Evolutionary conservation across 2,329 filamentous ascomycete genomes (phyloP), one percentile per base, ranked within the genome.

Genomic region (Neofusicoccum umdonicola): DNA sequence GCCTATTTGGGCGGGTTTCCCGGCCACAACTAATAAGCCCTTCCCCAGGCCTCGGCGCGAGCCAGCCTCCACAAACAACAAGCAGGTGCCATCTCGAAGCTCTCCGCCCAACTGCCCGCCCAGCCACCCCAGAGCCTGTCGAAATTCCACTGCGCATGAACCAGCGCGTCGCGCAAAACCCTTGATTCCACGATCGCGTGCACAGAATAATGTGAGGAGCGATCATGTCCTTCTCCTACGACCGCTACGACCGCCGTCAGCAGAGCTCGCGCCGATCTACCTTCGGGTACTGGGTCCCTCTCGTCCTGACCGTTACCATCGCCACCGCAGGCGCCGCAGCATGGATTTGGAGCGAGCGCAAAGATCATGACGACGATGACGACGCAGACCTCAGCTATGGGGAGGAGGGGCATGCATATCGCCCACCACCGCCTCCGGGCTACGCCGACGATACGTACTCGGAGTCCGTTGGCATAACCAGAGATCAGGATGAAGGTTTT

Each of bases 311-410:
- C 57, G 88, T 96, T 65, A 93, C 92, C 52, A 87, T 96, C 70
- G 94, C 94, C 66, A 92, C 93, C 22, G 88, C 91, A 63, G 93
- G 93, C 39, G 80, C 96, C 54, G 93, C 89, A 61, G 92, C 92
- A 65, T 98, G 94, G 94, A 87, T 93, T 66, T 97, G 93, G 93
- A 96, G 90, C 76, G 93, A 96, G 80, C 89, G 92, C 72, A 87
- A 85, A 37, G 89, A 93, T 34, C 85, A 88, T 62, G 84, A 86
- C 65, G 84, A 88, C 67, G 82, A 84, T 62, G 80, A 82, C 63
- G 50, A 66, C 35, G 68, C 68, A 42, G 68, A 72, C 58, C 66
- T 69, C 42, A 73, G 67, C 66, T 65, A 65, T 19, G 63, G 63
- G 19, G 63, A 65, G 31, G 45, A 42, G 39, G 56, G 31, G 27